Evolutionary conservation across 176 grass and related monocot species (phyloP), one percentile per base, ranked within the genome.

Genomic region (Areca catechu): DNA sequence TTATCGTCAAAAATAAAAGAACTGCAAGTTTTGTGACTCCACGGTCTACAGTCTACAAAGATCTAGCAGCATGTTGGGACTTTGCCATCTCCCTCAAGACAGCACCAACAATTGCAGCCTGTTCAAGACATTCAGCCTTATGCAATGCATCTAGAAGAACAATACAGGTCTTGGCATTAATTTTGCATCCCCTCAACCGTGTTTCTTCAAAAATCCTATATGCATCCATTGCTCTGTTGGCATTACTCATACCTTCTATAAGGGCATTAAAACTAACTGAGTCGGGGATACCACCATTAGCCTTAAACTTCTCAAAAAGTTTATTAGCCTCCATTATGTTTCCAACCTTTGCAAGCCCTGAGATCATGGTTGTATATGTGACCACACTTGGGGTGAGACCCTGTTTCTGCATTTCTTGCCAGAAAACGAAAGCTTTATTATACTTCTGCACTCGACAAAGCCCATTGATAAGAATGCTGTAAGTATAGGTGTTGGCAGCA

Each of bases 171-270:
- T 84, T 91, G 27, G 82, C 64, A 74, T 88, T 90, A 65, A 97
- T 76, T 69, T 63, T 88, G 75, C 83, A 88, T 54, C 86, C 92
- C 53, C 75, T 77, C 60, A 82, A 68, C 23, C 75, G 61, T 64
- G 92, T 82, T 68, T 97, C 92, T 59, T 97, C 92, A 67, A 88
- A 97, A 70, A 97, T 57, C 18, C 53, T 64, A 78, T 91, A 97
- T 50, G 86, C 92, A 53, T 88, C 83, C 53, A 82, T 74, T 54
- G 77, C 75, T 81, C 83, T 81, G 54, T 89, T 83, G 58, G 83
- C 83, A 82, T 91, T 87, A 64, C 92, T 97, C 92, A 97, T 97
- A 9, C 86, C 86, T 78, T 88, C 92, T 82, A 97, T 97, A 62
- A 97, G 76, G 72, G 86, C 80, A 88, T 85, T 91, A 58, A 84